Percentiles rank a stretch among this genome's conserved stretches.
These are phyloP conservation scores for Psidium guajava DNA, from an alignment of 345 rosid genomes.

Conservation along the genomic window DNA sequence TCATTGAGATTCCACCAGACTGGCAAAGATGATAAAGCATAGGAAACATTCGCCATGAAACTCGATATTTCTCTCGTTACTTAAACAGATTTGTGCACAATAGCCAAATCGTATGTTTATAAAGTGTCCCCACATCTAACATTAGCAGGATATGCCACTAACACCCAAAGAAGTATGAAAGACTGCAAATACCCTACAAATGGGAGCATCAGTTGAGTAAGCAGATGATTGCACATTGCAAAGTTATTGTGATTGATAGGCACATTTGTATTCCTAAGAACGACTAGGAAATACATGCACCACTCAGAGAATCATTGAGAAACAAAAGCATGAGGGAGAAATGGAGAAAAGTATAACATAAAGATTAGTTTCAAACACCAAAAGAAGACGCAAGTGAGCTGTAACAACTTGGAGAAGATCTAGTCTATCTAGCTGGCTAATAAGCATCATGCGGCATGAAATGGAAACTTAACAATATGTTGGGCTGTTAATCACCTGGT, in stretches of 20 bases:
- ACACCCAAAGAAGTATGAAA: neutral
- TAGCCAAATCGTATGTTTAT: neutral
- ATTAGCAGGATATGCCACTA: neutral
- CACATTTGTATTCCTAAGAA: neutral
- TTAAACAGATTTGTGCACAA: neutral
- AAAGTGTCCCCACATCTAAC: neutral
- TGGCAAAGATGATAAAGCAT: neutral
- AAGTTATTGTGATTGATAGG: neutral
- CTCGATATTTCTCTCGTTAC: neutral
- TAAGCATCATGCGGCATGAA: neutral
- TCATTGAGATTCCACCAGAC: neutral
- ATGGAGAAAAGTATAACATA: neutral
- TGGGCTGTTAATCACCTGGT: conserved; percentile 42
- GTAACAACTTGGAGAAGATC: neutral
- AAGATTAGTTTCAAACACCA: neutral
- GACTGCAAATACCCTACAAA: neutral
- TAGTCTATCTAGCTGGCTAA: neutral
- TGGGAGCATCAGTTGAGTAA: neutral
- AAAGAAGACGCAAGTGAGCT: neutral
- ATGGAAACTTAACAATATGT: neutral
- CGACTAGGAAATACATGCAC: neutral
- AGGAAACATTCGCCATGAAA: neutral
- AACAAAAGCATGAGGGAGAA: neutral
- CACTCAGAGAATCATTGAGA: neutral
- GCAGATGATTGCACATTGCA: neutral